Conservation (phyloP, 2,329 filamentous ascomycete genomes). For the Xylariaceae sp. region DNA sequence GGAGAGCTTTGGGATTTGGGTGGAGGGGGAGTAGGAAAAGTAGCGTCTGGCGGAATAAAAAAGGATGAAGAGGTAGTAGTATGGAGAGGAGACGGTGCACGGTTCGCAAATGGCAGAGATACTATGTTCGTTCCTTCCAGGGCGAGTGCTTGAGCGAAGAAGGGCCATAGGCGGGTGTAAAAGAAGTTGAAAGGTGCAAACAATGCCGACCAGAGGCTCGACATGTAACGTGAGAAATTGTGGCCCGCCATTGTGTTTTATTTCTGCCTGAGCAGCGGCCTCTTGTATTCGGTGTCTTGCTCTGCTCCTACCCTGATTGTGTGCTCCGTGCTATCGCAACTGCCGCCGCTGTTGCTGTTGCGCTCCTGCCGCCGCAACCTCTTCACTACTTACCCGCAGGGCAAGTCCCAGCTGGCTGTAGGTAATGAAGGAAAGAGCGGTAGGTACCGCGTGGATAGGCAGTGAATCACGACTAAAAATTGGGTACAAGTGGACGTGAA, state of each 20-base stretch:
- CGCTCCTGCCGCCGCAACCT: constrained; percentile 6
- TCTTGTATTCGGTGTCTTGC: constrained; percentile 16
- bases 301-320: constrained; percentile 10
- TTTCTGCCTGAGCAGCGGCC: constrained; percentile 15
- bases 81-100: constrained; percentile 2
- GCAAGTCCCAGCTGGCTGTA: neutral
- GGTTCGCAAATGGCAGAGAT: constrained; percentile 8
- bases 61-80: neutral
- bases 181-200: constrained; percentile 32
- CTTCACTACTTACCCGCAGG: neutral
- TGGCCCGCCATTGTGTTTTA: constrained; percentile 31
- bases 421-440: neutral
- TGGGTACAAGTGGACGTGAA: no score
- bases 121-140: constrained; percentile 14
- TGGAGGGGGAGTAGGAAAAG: neutral
- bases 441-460: neutral
- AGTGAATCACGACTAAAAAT: no score
- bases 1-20: neutral
- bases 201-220: constrained; percentile 31
- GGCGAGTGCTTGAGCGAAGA: constrained; percentile 18
- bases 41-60: constrained; percentile 3
- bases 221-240: constrained; percentile 33
- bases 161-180: constrained; percentile 28
- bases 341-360: neutral
- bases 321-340: neutral